phyloP scores from a whole-genome alignment of 163 green algal genomes.

The Coccomyxa subellipsoidea region DNA sequence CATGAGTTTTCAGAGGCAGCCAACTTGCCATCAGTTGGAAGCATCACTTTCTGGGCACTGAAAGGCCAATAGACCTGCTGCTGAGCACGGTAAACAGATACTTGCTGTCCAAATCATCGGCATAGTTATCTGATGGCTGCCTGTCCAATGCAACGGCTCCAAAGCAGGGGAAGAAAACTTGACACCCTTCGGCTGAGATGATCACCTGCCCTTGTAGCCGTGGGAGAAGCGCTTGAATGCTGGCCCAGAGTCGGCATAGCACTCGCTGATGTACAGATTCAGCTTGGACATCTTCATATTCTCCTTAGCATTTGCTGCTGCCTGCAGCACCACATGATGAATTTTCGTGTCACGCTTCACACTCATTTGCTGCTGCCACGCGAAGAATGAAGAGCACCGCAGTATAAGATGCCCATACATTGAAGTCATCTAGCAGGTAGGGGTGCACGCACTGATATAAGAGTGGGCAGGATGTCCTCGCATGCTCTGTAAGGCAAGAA shows the following conservation, averaged over 20 bases:
- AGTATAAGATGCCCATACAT: too few species aligned
- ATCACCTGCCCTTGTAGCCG: slow-evolving; percentile 81
- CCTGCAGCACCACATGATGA: slow-evolving; percentile 40
- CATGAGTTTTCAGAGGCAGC: background rate
- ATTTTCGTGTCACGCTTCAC: background rate
- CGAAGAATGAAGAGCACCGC: too few species aligned
- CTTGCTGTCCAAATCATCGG: too few species aligned
- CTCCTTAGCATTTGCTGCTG: slow-evolving; percentile 92
- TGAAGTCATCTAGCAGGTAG: too few species aligned
- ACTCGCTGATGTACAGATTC: slow-evolving; percentile 81
- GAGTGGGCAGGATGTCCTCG: slow-evolving; percentile 73
- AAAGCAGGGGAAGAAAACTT: too few species aligned
- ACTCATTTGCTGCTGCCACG: too few species aligned
- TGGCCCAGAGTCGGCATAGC: slow-evolving; percentile 75
- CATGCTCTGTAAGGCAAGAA: slow-evolving; percentile 87
- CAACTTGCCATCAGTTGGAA: too few species aligned
- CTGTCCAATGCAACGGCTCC: too few species aligned
- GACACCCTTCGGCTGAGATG: background rate
- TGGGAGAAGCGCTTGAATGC: slow-evolving; percentile 78
- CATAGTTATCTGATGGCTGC: too few species aligned
- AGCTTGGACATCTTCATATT: slow-evolving; percentile 84
- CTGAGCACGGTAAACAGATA: too few species aligned
- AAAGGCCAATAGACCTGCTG: too few species aligned
- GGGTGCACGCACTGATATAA: slow-evolving; percentile 68
- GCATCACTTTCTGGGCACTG: too few species aligned